Base-by-base conservation (phyloP, 306 rosid genomes). In the Rosa lucieae region DNA sequence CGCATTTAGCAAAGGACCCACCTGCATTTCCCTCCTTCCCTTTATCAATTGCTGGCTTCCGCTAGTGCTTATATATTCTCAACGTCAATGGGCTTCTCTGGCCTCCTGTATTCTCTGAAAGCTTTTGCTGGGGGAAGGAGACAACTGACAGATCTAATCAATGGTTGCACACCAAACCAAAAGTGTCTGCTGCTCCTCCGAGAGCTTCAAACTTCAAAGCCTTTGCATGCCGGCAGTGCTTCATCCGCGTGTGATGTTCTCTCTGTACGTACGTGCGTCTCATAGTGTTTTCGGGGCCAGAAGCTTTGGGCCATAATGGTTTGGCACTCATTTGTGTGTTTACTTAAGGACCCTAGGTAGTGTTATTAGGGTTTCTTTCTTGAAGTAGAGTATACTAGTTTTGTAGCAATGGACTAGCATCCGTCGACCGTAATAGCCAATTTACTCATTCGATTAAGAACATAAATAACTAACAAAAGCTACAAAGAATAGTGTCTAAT, bases 61-160 rank as follows among this genome's bases (percentile, higher is more conserved):
- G 51, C 74, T 32, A 61, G 72, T 71, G 69, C 67, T 43, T 55
- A 29, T 29, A 29, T 29, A 47, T 20, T 70, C 53, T 82, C 39
- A 40, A 76, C 77, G 37, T 76, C 67, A 72, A 80, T 40, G 80
- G 69, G 69, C 55, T 43, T 49, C 65, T 53, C 70, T 77, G 46
- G 10, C 23, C 23, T 71, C 49, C 18, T 73, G 35, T 18, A 5
- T 29, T 72, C 23, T 74, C 8, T 55, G 63, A 8, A n/a, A 15
- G 5, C 69, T 72, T 74, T 74, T 8, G 15, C 68, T 74, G 40
- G 42, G 59, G 58, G 21, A 13, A 74, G 77, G 61, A 74, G 80
- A 78, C 86, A 78, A 32, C 39, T 49, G 80, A 83, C 77, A 74
- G 75, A 58, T 74, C 73, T 23, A 78, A 55, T 78, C 79, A 56